Percentiles rank a stretch among this genome's conserved stretches.
Conservation (phyloP, 202 grass and related monocot species). For the Setaria italica region DNA sequence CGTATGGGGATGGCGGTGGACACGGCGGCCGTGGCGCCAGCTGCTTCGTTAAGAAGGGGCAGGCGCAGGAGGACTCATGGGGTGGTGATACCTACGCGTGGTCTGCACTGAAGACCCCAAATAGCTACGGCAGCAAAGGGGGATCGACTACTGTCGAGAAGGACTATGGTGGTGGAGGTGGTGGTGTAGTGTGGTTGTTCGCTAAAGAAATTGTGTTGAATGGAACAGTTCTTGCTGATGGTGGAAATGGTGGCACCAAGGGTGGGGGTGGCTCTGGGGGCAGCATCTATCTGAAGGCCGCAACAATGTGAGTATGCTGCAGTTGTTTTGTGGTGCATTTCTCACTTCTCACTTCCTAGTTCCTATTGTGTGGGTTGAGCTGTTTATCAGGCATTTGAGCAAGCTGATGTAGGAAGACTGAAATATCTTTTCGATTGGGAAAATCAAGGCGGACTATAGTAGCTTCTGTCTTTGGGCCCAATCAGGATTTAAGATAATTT, state of each 20-base stretch:
- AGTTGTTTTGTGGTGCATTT: slow-evolving; percentile 8
- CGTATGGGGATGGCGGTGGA: slow-evolving; percentile 80
- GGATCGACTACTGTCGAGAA: slow-evolving; percentile 79
- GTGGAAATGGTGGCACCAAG: slow-evolving; percentile 69
- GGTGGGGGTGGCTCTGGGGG: slow-evolving; percentile 94
- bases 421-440: not conserved
- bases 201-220: slow-evolving; percentile 68
- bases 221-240: slow-evolving; percentile 72
- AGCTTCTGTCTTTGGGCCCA: not conserved
- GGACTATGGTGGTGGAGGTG: slow-evolving; percentile 89
- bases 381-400: slow-evolving; percentile 28
- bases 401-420: slow-evolving; percentile 11
- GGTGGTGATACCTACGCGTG: slow-evolving; percentile 90
- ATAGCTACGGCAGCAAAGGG: slow-evolving; percentile 87
- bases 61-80: slow-evolving; percentile 90
- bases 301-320: slow-evolving; percentile 63
- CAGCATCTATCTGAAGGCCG: slow-evolving; percentile 79
- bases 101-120: slow-evolving; percentile 60
- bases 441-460: not conserved
- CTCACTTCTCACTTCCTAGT: slow-evolving; percentile 13
- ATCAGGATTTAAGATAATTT: not conserved
- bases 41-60: slow-evolving; percentile 75
- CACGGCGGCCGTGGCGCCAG: slow-evolving; percentile 88
- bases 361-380: slow-evolving; percentile 6
- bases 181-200: slow-evolving; percentile 77